A percentile compares a stretch with the other conserved stretches of the same genome.
These are phyloP conservation scores for Phytophthora capsici DNA, from an alignment of 352 stramenopile species.

Conservation along the genomic window DNA sequence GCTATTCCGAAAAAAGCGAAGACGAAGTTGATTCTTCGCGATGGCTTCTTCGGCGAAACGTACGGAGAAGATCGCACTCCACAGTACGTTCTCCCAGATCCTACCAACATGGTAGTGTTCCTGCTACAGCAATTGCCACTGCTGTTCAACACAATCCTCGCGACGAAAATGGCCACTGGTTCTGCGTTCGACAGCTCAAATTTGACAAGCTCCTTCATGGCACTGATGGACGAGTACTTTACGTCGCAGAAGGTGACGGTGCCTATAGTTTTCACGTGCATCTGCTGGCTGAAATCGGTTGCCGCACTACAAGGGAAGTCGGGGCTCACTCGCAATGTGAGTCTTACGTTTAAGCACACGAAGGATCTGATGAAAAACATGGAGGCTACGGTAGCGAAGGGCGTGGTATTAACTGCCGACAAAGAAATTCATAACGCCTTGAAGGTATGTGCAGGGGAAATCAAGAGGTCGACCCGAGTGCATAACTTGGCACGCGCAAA, in stretches of 20 bases:
- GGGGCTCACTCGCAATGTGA: conserved; percentile 28
- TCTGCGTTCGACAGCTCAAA: conserved; percentile 6
- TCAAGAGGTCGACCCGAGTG: neutral
- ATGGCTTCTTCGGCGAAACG: conserved; percentile 27
- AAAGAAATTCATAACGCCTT: conserved; percentile 15
- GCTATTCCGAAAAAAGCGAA: conserved; percentile 4
- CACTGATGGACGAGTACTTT: conserved; percentile 36
- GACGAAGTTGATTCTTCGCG: conserved; percentile 8
- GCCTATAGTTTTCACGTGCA: conserved; percentile 33
- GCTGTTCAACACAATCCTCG: conserved; percentile 31
- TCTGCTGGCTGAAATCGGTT: conserved; percentile 43
- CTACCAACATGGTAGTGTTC: conserved; percentile 23
- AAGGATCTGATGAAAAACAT: conserved; percentile 26
- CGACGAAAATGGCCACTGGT: conserved; percentile 9
- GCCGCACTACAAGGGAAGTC: conserved; percentile 35
- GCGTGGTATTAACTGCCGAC: conserved; percentile 19
- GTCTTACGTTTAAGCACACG: conserved; percentile 32
- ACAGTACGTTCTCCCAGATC: conserved; percentile 29
- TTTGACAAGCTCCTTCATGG: conserved; percentile 24
- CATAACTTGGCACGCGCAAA: conserved; percentile 33
- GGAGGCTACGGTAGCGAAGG: conserved; percentile 21
- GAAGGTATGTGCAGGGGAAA: conserved; percentile 7
- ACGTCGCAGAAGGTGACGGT: conserved; percentile 27
- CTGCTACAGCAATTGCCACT: conserved; percentile 33
- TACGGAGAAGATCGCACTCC: conserved; percentile 29